These are phyloP conservation scores for Alternaria hordeiaustralica DNA, from an alignment of 2,329 filamentous ascomycete species.

Conservation along the genomic window DNA sequence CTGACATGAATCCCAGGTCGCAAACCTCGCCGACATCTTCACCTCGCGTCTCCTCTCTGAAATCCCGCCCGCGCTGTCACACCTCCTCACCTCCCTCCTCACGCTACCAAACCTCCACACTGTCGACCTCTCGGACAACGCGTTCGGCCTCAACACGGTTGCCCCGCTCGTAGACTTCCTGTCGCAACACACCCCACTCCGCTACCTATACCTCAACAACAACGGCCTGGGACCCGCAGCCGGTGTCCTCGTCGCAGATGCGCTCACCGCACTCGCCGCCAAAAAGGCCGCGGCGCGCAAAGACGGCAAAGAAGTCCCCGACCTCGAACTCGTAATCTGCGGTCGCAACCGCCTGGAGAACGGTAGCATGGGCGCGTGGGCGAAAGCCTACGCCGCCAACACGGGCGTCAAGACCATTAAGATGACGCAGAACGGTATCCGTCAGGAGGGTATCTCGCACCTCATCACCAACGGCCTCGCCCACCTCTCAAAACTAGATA, in stretches of 20 bases:
- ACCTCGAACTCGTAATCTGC: conserved; percentile 96
- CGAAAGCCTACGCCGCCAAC: conserved; percentile 83
- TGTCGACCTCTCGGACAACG: conserved; percentile 96
- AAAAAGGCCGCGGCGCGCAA: conserved; percentile 83
- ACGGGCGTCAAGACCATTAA: conserved; percentile 81
- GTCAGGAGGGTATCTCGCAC: conserved; percentile 87
- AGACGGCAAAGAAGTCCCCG: conserved; percentile 73
- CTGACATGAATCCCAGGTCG: conserved; percentile 59
- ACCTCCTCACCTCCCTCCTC: conserved; percentile 83
- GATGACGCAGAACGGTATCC: conserved; percentile 98
- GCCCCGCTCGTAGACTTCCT: conserved; percentile 93
- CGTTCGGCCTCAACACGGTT: conserved; percentile 94
- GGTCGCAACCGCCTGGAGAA: conserved; percentile 95
- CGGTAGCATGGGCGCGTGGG: conserved; percentile 96
- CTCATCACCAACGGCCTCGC: conserved; percentile 80
- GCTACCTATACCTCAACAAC: conserved; percentile 96
- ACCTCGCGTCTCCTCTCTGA: conserved; percentile 91
- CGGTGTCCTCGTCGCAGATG: conserved; percentile 86
- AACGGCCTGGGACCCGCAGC: conserved; percentile 94
- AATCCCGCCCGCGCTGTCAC: conserved; percentile 87
- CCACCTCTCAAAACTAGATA: conserved; percentile 70
- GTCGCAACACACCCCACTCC: conserved; percentile 83
- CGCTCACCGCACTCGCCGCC: conserved; percentile 79
- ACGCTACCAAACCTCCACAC: conserved; percentile 86
- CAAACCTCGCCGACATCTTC: conserved; percentile 97